Percentiles rank a stretch among this genome's conserved stretches.
Conservation (phyloP, 768 basidiomycete genomes). For the Tubosaeta sp. region DNA sequence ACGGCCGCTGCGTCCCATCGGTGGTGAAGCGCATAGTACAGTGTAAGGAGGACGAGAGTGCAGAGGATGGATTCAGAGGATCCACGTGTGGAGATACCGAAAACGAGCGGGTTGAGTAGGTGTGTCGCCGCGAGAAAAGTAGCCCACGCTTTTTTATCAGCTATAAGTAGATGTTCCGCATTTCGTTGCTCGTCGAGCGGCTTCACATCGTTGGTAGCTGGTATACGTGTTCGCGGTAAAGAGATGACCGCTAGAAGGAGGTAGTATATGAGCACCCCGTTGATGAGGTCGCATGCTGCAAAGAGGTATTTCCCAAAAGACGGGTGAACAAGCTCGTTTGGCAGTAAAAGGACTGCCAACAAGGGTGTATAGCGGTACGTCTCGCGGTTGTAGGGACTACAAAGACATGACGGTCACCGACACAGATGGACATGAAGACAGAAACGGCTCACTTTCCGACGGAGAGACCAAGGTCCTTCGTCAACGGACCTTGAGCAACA, state of each 20-base stretch:
- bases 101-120: constrained; percentile 90
- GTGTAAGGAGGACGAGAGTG: constrained; percentile 67
- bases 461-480: constrained; percentile 32
- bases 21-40: constrained; percentile 54
- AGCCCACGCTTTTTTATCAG: constrained; percentile 32
- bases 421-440: background rate
- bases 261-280: constrained; percentile 67
- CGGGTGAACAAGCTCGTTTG: constrained; percentile 76
- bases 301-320: constrained; percentile 92
- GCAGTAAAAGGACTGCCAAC: constrained; percentile 75
- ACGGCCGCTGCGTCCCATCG: constrained; percentile 66
- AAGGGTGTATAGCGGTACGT: constrained; percentile 98
- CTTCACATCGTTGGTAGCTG: constrained; percentile 4
- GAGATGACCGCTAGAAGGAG: constrained; percentile 53
- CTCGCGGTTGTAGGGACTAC: constrained; percentile 82
- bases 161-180: background rate
- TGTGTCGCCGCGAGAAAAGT: constrained; percentile 64
- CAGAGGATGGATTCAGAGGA: constrained; percentile 90
- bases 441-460: constrained; percentile 72
- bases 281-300: constrained; percentile 74
- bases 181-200: background rate
- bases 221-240: constrained; percentile 19
- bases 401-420: constrained; percentile 2
- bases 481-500: constrained; percentile 58
- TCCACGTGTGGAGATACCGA: constrained; percentile 95